Base-by-base conservation (phyloP, 805 yeast genomes). In the Wickerhamomyces tratensis region DNA sequence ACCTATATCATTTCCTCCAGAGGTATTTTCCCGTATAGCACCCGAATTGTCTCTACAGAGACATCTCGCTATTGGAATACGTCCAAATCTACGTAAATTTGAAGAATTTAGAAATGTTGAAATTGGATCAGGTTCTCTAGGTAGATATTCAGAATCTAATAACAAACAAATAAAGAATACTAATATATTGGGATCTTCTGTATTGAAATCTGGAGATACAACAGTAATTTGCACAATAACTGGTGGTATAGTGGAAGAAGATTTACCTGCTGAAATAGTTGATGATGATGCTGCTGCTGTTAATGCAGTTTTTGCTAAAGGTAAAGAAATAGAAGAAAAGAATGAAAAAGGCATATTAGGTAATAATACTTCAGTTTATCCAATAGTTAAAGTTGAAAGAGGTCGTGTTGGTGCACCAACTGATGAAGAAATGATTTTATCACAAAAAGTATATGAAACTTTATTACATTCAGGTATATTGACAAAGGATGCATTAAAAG, bases 31-130 rank as follows among this genome's bases (percentile, higher is more conserved):
- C 1, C 67, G 93, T 41, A 74, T 89, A 34, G 86, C 94, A 2
- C 96, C 97, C 1, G 95, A 86, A 43, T 58, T 85, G 12, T 83
- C 91, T 6, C 67, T 89, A 37, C 83, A 84, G 56, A 74, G 94
- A 54, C 95, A 87, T 59, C 59, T 89, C 13, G 72, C 82, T 15
- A 65, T 77, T 15, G 91, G 93, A 0, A 55, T 82, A 25, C 78
- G 97, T 48, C 96, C 96, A 9, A 76, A 79, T 39, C 62, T 81
- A 40, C 73, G 96, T 38, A 69, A 71, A 33, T 77, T 80, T 53
- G 74, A 75, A 50, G 96, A 89, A 62, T 84, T 84, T 61, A 77
- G 82, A 49, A 70, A 77, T 3, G 61, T 84, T 2, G 56, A 64
- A 11, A 59, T 77, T 25, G 62, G 65, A 30, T 56, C 59, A 26